phyloP scores from a whole-genome alignment of 345 rosid species.

The Eutrema yunnanense region DNA sequence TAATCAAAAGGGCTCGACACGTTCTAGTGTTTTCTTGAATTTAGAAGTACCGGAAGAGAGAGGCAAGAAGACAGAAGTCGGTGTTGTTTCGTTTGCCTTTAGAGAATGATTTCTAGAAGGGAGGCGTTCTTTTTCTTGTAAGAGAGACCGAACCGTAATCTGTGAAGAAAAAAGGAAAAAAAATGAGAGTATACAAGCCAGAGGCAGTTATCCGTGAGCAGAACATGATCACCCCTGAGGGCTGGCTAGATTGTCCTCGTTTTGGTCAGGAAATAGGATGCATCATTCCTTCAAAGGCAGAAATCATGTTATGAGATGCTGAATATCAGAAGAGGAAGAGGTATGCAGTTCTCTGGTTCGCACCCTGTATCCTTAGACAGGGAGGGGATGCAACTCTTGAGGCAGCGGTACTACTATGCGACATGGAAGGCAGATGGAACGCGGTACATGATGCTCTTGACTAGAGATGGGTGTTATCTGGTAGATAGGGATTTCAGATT shows the following conservation, averaged over 20 bases:
- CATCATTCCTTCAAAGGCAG: slow-evolving; percentile 26
- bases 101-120: background rate
- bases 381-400: slow-evolving; percentile 60
- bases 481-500: too few species aligned
- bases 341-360: slow-evolving; percentile 51
- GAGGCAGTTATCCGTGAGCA: background rate
- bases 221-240: background rate
- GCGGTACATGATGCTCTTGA: slow-evolving; percentile 85
- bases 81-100: background rate
- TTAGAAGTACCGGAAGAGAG: too few species aligned
- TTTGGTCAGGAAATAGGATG: slow-evolving; percentile 3
- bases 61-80: background rate
- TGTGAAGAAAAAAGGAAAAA: background rate
- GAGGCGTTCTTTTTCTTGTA: background rate
- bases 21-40: too few species aligned
- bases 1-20: too few species aligned
- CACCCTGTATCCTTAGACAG: slow-evolving; percentile 76
- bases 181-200: background rate
- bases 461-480: too few species aligned
- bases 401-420: slow-evolving; percentile 84
- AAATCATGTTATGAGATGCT: slow-evolving; percentile 42
- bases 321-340: slow-evolving; percentile 46
- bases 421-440: slow-evolving; percentile 99
- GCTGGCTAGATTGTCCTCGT: slow-evolving; percentile 13
- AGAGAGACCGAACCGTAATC: background rate